phyloP scores from a whole-genome alignment of 192 early-diverging fungal genomes.

The Backusella australiensis region DNA sequence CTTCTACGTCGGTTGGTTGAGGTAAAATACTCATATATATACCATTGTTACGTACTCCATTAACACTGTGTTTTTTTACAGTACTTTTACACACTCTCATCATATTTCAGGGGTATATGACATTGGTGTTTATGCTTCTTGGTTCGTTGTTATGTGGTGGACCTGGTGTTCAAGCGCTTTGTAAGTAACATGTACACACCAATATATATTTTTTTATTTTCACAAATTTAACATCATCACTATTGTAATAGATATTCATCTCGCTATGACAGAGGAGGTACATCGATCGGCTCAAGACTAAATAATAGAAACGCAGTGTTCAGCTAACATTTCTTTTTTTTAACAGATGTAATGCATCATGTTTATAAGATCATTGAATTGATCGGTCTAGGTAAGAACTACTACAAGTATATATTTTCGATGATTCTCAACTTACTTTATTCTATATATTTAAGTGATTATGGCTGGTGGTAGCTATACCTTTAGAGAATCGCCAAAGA shows the following conservation, averaged over 20 bases:
- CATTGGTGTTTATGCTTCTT: slow-evolving; percentile 34
- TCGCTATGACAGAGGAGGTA: slow-evolving; percentile 32
- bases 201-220: not conserved
- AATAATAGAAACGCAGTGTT: not conserved
- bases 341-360: slow-evolving; percentile 36
- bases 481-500: slow-evolving; percentile 4
- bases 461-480: slow-evolving; percentile 31
- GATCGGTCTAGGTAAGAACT: slow-evolving; percentile 20
- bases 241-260: slow-evolving; percentile 25
- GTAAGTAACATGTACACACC: not conserved
- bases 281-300: not conserved
- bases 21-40: not conserved
- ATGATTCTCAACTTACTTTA: not conserved
- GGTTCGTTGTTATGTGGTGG: slow-evolving; percentile 43
- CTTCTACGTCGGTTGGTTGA: slow-evolving; percentile 44
- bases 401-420: not conserved
- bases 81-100: slow-evolving; percentile 44
- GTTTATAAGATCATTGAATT: slow-evolving; percentile 35
- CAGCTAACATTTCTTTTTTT: not conserved
- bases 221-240: not conserved
- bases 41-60: not conserved
- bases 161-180: slow-evolving; percentile 39
- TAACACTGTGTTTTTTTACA: slow-evolving; percentile 2
- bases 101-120: slow-evolving; percentile 35
- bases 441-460: slow-evolving; percentile 10